phyloP scores from a whole-genome alignment of 768 basidiomycete genomes.

The Tubosaeta brunneosetosa region DNA sequence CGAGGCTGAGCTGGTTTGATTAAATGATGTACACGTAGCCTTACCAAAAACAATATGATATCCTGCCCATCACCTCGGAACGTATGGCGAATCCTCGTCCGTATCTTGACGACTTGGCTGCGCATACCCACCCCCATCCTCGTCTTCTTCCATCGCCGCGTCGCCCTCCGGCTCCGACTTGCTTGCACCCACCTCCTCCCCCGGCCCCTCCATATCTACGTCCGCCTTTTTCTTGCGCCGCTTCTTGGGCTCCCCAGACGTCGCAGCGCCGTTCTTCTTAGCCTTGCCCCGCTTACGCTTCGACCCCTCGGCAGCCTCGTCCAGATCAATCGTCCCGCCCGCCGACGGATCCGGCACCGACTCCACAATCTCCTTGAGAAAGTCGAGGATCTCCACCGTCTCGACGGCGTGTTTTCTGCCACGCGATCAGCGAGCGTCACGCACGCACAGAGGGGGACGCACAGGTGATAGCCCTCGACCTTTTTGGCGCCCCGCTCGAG shows the following conservation, averaged over 20 bases:
- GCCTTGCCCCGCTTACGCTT: conserved; percentile 59
- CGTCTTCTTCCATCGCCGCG: conserved; percentile 37
- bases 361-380: conserved; percentile 88
- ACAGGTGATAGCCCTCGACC: conserved; percentile 93
- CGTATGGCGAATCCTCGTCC: conserved; percentile 40
- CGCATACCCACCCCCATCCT: conserved; percentile 37
- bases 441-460: conserved; percentile 31
- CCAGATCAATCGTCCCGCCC: conserved; percentile 73
- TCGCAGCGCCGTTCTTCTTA: conserved; percentile 41
- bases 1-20: conserved; percentile 71
- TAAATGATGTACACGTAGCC: conserved; percentile 3
- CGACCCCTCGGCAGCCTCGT: conserved; percentile 49
- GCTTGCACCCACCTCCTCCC: conserved; percentile 32
- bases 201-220: conserved; percentile 31
- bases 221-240: conserved; percentile 46
- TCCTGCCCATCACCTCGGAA: conserved; percentile 30
- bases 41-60: conserved; percentile 13
- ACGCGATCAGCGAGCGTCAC: neutral
- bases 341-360: conserved; percentile 82
- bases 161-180: conserved; percentile 37
- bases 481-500: conserved; percentile 75
- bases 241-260: conserved; percentile 39
- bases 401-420: conserved; percentile 88
- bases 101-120: conserved; percentile 36
- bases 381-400: conserved; percentile 85